phyloP scores from a whole-genome alignment of 1,139 yeast species.

The Geotrichum citri-aurantii region DNA sequence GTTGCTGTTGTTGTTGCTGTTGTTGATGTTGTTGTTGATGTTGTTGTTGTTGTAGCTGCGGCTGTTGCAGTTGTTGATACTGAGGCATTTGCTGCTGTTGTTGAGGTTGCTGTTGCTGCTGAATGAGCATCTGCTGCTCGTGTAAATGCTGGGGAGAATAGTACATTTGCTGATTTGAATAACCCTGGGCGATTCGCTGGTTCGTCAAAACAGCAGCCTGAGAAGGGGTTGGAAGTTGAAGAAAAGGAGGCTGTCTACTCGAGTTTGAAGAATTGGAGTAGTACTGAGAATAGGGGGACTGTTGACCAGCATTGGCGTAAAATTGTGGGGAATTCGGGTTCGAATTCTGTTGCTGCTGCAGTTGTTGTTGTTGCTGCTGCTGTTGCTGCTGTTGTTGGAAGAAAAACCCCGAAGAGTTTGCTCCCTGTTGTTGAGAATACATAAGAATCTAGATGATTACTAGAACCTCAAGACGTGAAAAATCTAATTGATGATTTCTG shows the following conservation, averaged over 20 bases:
- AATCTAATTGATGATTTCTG: background rate
- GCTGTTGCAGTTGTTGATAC: slow-evolving; percentile 20
- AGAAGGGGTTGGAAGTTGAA: slow-evolving; percentile 29
- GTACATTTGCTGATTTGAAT: slow-evolving; percentile 19
- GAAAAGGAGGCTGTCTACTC: slow-evolving; percentile 21
- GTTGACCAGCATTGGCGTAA: slow-evolving; percentile 12
- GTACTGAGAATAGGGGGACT: slow-evolving; percentile 6
- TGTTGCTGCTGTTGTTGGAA: slow-evolving; percentile 23
- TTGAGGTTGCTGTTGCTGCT: slow-evolving; percentile 19
- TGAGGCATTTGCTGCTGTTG: slow-evolving; percentile 17
- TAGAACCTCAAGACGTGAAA: background rate
- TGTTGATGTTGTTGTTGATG: slow-evolving; percentile 21
- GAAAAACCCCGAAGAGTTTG: slow-evolving; percentile 26
- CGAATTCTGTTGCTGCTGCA: slow-evolving; percentile 17
- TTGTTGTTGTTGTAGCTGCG: slow-evolving; percentile 20
- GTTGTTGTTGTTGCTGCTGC: slow-evolving; percentile 18
- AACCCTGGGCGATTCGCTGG: slow-evolving; percentile 23
- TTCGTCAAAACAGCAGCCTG: slow-evolving; percentile 26
- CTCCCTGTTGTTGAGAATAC: slow-evolving; percentile 18
- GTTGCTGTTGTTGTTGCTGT: slow-evolving; percentile 20
- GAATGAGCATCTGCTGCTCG: slow-evolving; percentile 21
- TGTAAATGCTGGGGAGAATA: slow-evolving; percentile 21
- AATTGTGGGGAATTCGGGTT: slow-evolving; percentile 5
- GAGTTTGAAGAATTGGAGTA: background rate
- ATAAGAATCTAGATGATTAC: background rate